A percentile compares a stretch with the other conserved stretches of the same genome.
phyloP scores from a whole-genome alignment of 495 filamentous ascomycete species.

The Hypoxylon crocopeplum region DNA sequence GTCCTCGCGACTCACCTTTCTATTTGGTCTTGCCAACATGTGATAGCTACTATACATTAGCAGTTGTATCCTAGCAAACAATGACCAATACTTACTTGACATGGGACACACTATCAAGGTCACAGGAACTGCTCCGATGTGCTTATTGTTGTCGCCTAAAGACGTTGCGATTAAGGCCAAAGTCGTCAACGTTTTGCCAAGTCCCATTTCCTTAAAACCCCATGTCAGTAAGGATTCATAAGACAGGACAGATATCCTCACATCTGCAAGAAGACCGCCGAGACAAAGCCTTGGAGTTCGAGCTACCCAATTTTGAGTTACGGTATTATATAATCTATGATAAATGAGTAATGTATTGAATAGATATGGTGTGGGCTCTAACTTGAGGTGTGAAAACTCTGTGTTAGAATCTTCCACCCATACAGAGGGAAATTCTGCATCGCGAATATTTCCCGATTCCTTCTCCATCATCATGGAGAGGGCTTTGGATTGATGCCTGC shows the following conservation, averaged over 20 bases:
- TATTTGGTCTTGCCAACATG: constrained; percentile 41
- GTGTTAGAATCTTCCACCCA: constrained; percentile 2
- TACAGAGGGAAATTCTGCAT: constrained; percentile 15
- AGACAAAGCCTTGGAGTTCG: constrained; percentile 17
- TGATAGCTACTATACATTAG: constrained; percentile 18
- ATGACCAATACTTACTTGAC: constrained; percentile 5
- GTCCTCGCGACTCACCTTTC: constrained; percentile 23
- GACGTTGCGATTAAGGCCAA: constrained; percentile 16
- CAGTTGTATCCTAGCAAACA: neutral
- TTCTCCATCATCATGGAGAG: constrained; percentile 28
- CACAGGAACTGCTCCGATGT: no score
- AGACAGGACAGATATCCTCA: neutral
- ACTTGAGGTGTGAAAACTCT: neutral
- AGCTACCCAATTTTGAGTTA: neutral
- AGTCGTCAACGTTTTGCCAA: constrained; percentile 20
- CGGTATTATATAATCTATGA: constrained; percentile 18
- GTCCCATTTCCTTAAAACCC: constrained; percentile 16
- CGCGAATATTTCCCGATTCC: constrained; percentile 12
- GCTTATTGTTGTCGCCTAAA: no score
- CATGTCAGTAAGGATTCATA: neutral
- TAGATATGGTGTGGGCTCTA: neutral
- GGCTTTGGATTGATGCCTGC: constrained; percentile 16
- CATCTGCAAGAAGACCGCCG: constrained; percentile 25
- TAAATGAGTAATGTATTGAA: neutral
- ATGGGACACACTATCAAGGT: constrained; percentile 16